Conservation (phyloP, 441 rosid genomes). For the Adansonia gregorii region DNA sequence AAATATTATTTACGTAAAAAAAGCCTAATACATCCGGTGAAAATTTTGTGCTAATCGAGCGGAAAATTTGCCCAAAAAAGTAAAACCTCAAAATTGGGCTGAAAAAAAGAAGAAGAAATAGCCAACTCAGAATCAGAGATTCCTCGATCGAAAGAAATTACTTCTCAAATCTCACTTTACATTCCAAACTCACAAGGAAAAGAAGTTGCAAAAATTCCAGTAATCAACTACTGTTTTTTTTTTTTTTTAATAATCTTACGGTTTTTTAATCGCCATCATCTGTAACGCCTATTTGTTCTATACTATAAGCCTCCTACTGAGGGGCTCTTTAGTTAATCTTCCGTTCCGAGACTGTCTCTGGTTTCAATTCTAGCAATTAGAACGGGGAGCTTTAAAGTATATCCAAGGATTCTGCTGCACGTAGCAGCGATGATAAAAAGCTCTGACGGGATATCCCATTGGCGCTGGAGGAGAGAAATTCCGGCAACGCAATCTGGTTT, state of each 20-base stretch:
- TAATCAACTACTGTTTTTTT: background rate
- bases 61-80: too few relatives aligned
- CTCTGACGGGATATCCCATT: constrained; percentile 29
- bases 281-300: constrained; percentile 18
- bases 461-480: constrained; percentile 39
- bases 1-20: too few relatives aligned
- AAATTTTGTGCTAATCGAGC: too few relatives aligned
- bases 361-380: constrained; percentile 26
- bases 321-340: background rate
- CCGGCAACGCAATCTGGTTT: constrained; percentile 18
- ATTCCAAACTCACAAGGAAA: background rate
- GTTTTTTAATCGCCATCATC: constrained; percentile 32
- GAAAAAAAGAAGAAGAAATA: background rate
- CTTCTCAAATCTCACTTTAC: constrained; percentile 18
- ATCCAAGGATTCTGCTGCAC: constrained; percentile 33
- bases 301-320: background rate
- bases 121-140: background rate
- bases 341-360: background rate
- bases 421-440: constrained; percentile 37
- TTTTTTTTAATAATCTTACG: constrained; percentile 64
- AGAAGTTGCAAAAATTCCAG: background rate
- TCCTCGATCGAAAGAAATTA: background rate
- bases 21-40: too few relatives aligned
- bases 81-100: background rate
- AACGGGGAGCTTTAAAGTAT: constrained; percentile 26